These are phyloP conservation scores for Mycosphaerella arachidis DNA, from an alignment of 2,329 filamentous ascomycete genomes.

Conservation along the genomic window DNA sequence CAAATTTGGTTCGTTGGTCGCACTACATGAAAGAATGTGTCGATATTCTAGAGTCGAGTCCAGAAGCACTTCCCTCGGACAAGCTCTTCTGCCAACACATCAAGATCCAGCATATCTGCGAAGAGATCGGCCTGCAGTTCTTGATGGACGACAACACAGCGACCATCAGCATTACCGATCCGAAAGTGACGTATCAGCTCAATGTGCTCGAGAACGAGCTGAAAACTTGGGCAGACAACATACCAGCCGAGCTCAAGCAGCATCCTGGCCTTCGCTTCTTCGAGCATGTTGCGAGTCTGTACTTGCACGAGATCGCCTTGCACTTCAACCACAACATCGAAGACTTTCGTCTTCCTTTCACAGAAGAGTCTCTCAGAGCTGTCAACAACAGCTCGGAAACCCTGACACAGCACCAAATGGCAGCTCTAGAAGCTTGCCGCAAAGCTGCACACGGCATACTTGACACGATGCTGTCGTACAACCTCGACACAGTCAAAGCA, in stretches of 20 bases:
- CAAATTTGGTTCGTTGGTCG: constrained; percentile 57
- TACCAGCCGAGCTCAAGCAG: constrained; percentile 36
- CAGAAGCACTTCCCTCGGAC: constrained; percentile 55
- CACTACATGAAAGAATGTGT: constrained; percentile 61
- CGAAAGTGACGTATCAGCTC: constrained; percentile 51
- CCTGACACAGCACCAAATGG: constrained; percentile 45
- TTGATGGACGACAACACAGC: constrained; percentile 52
- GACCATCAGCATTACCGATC: constrained; percentile 51
- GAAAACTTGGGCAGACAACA: constrained; percentile 43
- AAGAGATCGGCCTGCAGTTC: constrained; percentile 54
- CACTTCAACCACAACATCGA: constrained; percentile 44
- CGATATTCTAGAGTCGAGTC: constrained; percentile 52
- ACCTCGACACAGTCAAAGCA: constrained; percentile 40
- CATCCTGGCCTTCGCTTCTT: constrained; percentile 39
- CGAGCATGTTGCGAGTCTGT: constrained; percentile 47
- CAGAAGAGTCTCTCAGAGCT: constrained; percentile 39
- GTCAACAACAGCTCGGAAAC: constrained; percentile 38
- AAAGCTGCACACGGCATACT: constrained; percentile 45
- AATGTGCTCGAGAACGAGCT: constrained; percentile 54
- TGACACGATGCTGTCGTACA: constrained; percentile 47
- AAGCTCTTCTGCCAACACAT: constrained; percentile 54
- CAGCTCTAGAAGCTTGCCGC: constrained; percentile 45
- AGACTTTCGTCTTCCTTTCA: constrained; percentile 44
- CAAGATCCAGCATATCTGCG: constrained; percentile 54
- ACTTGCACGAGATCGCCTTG: constrained; percentile 49